Evolutionary conservation across 129 eudicot species (phyloP).

Genomic region (Flaveria ramosissima): DNA sequence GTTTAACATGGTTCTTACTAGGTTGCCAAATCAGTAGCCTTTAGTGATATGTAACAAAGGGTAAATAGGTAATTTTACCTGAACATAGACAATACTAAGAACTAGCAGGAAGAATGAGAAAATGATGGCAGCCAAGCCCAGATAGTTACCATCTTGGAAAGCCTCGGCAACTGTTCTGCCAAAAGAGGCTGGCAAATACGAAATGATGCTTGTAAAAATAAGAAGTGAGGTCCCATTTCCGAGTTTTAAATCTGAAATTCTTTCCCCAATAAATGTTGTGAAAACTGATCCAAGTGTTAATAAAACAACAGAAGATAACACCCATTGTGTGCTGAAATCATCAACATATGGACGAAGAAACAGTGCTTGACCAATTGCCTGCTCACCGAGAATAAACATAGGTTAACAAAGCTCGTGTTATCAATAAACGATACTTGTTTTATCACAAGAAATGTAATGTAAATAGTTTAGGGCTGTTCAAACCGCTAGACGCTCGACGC

Average conservation of each 20-base stretch:
- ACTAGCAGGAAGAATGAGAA: slow-evolving; percentile 78
- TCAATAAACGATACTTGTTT: neutral
- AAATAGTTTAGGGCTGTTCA: too few relatives aligned
- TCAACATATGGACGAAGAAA: slow-evolving; percentile 90
- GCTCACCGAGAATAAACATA: slow-evolving; percentile 14
- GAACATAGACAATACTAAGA: slow-evolving; percentile 96
- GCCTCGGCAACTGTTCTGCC: slow-evolving; percentile 95
- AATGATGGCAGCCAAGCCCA: slow-evolving; percentile 69
- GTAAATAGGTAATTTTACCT: slow-evolving; percentile 49
- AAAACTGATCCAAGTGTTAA: slow-evolving; percentile 85
- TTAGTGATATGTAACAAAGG: neutral
- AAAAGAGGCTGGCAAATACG: slow-evolving; percentile 95
- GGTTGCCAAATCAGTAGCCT: neutral
- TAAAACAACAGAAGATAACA: slow-evolving; percentile 67
- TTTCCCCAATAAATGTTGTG: slow-evolving; percentile 91
- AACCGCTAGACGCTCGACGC: too few relatives aligned
- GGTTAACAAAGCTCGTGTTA: neutral
- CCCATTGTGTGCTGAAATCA: slow-evolving; percentile 97
- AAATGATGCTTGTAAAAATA: slow-evolving; percentile 94
- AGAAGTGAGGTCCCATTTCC: slow-evolving; percentile 97
- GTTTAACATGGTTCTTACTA: neutral
- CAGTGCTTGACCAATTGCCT: slow-evolving; percentile 98
- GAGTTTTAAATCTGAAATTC: slow-evolving; percentile 87
- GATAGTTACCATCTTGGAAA: slow-evolving; percentile 83
- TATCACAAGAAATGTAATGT: slow-evolving; percentile 7